These are phyloP conservation scores for Colletotrichum echinochloae DNA, from an alignment of 2,329 filamentous ascomycete species.

Conservation along the genomic window DNA sequence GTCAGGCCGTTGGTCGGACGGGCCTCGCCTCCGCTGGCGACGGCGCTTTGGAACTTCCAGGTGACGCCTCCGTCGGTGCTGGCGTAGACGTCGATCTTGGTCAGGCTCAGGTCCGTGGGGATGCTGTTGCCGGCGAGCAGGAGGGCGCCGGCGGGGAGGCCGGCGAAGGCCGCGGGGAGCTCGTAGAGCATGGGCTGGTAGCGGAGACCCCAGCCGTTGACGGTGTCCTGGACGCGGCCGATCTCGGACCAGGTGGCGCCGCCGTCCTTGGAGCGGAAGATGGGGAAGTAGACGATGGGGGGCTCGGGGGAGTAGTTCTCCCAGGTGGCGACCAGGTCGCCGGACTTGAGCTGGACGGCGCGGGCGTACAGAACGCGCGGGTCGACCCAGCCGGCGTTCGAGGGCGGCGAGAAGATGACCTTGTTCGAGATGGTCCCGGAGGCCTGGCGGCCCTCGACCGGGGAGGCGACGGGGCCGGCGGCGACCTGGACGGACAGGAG, in stretches of 20 bases:
- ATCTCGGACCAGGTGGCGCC: conserved; percentile 73
- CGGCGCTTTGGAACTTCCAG: conserved; percentile 75
- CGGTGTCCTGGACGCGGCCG: conserved; percentile 71
- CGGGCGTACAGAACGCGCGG: conserved; percentile 59
- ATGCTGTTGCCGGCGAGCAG: conserved; percentile 72
- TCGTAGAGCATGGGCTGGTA: conserved; percentile 78
- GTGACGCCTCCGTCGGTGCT: conserved; percentile 69
- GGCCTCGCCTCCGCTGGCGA: conserved; percentile 72
- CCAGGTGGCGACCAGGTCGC: conserved; percentile 64
- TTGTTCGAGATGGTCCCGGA: conserved; percentile 44
- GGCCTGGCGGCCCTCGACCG: conserved; percentile 35
- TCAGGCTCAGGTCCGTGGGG: conserved; percentile 68
- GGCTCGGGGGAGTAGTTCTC: conserved; percentile 69
- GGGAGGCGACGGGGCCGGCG: conserved; percentile 31
- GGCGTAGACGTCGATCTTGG: conserved; percentile 78
- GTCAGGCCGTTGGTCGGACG: conserved; percentile 72
- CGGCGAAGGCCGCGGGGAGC: conserved; percentile 68
- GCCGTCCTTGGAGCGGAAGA: conserved; percentile 63
- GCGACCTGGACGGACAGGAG: conserved; percentile 27
- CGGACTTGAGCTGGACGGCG: conserved; percentile 56
- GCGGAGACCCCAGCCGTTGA: conserved; percentile 73
- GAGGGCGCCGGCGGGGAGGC: conserved; percentile 72
- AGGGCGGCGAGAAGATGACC: conserved; percentile 56
- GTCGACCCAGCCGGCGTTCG: conserved; percentile 55
- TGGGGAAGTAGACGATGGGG: conserved; percentile 66